These are phyloP conservation scores for Solanum dulcamara DNA, from an alignment of 257 asterid genomes.

Conservation along the genomic window DNA sequence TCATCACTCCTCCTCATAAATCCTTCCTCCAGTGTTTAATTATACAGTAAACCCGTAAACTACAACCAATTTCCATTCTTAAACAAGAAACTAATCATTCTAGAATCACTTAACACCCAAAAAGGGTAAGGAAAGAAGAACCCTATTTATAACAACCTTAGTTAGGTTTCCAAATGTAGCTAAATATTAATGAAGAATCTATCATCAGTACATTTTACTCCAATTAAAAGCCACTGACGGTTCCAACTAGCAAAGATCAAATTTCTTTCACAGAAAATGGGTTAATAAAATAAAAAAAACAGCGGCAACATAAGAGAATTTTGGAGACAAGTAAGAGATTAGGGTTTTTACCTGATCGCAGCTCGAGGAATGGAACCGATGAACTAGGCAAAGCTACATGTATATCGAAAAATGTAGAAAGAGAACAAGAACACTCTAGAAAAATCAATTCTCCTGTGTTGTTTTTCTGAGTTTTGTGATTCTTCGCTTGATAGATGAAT, in stretches of 20 bases:
- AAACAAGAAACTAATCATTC: background rate
- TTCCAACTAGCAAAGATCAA: background rate
- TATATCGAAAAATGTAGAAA: background rate
- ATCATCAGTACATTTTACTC: background rate
- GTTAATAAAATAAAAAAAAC: background rate
- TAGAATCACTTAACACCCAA: background rate
- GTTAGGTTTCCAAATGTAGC: background rate
- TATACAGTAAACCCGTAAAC: background rate
- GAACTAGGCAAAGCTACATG: background rate
- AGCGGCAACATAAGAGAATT: background rate
- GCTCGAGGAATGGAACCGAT: background rate
- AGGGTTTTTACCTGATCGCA: slow-evolving; percentile 6
- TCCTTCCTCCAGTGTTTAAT: background rate
- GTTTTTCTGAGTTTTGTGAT: background rate
- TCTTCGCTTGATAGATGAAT: background rate
- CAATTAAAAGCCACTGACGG: background rate
- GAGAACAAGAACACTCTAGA: background rate
- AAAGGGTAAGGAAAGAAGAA: background rate
- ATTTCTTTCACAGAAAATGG: background rate
- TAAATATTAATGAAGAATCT: background rate
- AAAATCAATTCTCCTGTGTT: background rate
- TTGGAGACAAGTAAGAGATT: background rate
- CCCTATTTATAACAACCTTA: background rate
- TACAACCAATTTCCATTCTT: background rate
- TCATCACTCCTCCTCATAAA: background rate